phyloP scores from a whole-genome alignment of 2,329 filamentous ascomycete species.

The Fusarium ambrosium region DNA sequence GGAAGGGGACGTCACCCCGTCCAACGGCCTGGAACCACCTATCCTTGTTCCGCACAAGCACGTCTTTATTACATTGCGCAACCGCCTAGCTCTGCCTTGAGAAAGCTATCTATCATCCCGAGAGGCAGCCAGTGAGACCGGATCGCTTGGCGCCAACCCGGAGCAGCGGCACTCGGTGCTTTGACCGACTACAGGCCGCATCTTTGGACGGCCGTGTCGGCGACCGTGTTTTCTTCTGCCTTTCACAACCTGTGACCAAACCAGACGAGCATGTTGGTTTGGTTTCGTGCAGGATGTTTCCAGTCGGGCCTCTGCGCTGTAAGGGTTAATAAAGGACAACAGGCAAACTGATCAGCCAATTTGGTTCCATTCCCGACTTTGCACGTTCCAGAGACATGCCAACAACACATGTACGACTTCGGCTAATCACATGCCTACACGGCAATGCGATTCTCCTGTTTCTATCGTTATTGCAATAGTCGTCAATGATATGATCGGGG shows the following conservation, averaged over 20 bases:
- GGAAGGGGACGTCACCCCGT: constrained; percentile 12
- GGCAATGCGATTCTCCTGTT: constrained; percentile 15
- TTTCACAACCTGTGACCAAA: neutral
- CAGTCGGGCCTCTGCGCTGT: neutral
- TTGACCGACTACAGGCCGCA: neutral
- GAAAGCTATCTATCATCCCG: neutral
- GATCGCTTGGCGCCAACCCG: neutral
- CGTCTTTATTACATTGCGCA: constrained; percentile 9
- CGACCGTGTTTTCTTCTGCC: neutral
- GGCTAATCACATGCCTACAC: constrained; percentile 33
- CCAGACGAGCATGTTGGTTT: neutral
- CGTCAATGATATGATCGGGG: neutral
- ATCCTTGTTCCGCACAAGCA: constrained; percentile 4
- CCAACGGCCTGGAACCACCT: constrained; percentile 8
- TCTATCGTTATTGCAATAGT: neutral
- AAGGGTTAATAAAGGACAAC: neutral
- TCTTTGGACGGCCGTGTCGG: neutral
- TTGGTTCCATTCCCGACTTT: neutral
- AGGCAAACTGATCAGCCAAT: neutral
- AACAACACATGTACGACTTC: constrained; percentile 8
- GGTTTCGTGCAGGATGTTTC: neutral
- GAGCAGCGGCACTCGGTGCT: neutral
- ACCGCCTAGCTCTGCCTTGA: neutral
- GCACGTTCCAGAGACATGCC: neutral
- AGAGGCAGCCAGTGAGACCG: neutral